Evolutionary conservation across 306 rosid genomes (phyloP).

Genomic region (Begonia fuchsioides): DNA sequence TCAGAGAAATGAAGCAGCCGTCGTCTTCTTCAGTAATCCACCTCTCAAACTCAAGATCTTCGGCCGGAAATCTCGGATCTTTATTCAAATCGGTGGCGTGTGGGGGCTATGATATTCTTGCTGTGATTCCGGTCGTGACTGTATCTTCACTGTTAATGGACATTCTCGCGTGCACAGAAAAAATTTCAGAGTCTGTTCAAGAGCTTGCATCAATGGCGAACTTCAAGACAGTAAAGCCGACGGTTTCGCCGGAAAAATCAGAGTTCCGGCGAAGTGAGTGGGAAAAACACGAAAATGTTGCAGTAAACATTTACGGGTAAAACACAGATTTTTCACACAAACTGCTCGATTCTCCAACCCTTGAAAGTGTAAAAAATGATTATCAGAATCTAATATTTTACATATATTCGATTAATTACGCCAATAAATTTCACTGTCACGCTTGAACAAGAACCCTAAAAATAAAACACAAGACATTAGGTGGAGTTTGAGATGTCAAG

Average conservation of each 20-base stretch:
- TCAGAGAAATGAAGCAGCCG: conserved; percentile 20
- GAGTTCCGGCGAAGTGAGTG: conserved; percentile 10
- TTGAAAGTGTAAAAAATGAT: neutral
- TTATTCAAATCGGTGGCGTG: conserved; percentile 23
- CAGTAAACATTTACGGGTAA: conserved; percentile 22
- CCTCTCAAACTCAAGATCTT: conserved; percentile 21
- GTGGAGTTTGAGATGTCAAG: too few species aligned
- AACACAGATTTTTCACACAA: conserved; percentile 10
- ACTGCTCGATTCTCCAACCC: conserved; percentile 2
- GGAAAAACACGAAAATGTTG: conserved; percentile 25
- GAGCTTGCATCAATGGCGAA: conserved; percentile 40
- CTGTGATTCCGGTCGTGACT: conserved; percentile 35
- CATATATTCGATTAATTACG: too few species aligned
- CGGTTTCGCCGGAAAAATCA: conserved; percentile 12
- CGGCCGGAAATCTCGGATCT: conserved; percentile 22
- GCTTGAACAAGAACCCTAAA: too few species aligned
- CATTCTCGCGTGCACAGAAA: conserved; percentile 32
- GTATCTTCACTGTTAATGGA: conserved; percentile 53
- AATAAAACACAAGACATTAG: too few species aligned
- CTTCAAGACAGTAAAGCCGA: conserved; percentile 18
- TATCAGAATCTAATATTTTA: too few species aligned
- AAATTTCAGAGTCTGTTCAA: conserved; percentile 42
- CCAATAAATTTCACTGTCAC: too few species aligned
- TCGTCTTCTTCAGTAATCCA: conserved; percentile 14
- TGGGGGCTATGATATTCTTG: conserved; percentile 22